Evolutionary conservation across 2,329 filamentous ascomycete genomes (phyloP).

Genomic region (Epicoccum sorghinum): DNA sequence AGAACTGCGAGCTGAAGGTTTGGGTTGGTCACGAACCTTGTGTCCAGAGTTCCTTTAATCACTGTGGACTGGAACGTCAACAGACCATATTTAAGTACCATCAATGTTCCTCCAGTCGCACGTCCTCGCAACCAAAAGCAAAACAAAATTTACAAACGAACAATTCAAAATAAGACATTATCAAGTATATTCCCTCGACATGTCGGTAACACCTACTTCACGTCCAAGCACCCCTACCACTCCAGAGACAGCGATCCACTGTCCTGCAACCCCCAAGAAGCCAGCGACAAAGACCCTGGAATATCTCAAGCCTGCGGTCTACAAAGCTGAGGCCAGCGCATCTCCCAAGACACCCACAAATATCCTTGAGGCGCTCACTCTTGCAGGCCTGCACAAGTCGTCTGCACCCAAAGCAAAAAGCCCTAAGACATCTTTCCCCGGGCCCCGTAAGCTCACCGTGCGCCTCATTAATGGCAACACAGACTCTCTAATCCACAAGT

Average conservation of each 20-base stretch:
- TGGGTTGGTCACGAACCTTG: too few relatives aligned
- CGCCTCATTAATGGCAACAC: conserved; percentile 4
- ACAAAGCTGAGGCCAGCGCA: neutral
- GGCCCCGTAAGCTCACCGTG: neutral
- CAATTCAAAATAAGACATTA: neutral
- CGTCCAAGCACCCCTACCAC: neutral
- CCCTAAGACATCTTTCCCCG: neutral
- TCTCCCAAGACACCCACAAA: too few relatives aligned
- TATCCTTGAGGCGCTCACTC: neutral
- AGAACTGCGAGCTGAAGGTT: too few relatives aligned
- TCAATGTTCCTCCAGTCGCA: too few relatives aligned
- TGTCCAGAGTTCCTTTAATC: too few relatives aligned
- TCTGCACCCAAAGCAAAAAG: neutral
- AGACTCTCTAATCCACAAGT: neutral
- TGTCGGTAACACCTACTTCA: neutral
- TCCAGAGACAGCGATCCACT: neutral
- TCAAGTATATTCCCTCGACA: neutral
- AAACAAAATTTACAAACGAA: too few relatives aligned
- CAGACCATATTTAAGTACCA: too few relatives aligned
- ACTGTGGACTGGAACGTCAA: too few relatives aligned
- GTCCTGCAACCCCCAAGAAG: neutral
- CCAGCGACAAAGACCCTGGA: neutral
- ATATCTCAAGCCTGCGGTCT: neutral
- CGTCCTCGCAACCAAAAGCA: too few relatives aligned
- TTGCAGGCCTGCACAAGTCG: neutral